Evolutionary conservation across 2,329 filamentous ascomycete genomes (phyloP), one percentile per base, ranked within the genome.

Genomic region (Allantophomopsis lycopodina): DNA sequence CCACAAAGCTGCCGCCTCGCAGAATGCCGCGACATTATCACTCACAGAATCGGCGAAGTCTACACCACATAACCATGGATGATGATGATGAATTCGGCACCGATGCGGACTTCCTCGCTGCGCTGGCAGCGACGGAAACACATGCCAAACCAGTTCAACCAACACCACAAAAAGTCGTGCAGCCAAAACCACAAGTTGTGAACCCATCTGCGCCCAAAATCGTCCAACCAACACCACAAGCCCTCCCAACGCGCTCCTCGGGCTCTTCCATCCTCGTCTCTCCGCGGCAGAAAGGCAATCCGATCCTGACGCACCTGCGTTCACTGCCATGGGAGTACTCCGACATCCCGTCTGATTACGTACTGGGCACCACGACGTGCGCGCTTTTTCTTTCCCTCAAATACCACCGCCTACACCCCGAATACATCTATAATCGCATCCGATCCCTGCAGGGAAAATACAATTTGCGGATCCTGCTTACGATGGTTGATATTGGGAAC

Each of bases 371-470:
- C 33, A 94, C 87, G 0, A 94, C 88, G 6, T 94, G 89, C 53
- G 88, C 85, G 1, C 69, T 98, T 5, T 98, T 96, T 56, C 66
- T 98, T 33, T 93, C 85, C 36, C 72, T 98, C 40, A 98, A 96
- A 60, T 98, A 98, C 60, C 91, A 98, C 60, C 85, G 89, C 20
- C 71, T 98, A 39, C 91, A 98, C 55, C 91, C 91, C 1, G 91
- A 98, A 61, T 98, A 98, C 65, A 86, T 98, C 52, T 96, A 96
- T 64, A 87, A 82, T 17, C 82, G 91, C 42, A 93, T 98, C 49
- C 80, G 83, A 39, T 76, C 79, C 37, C 67, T 98, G 4, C 83
- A 83, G 38, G 84, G 83, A 38, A 85, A 83, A 61, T 96, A 93
- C 63, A 81, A 79, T 48, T 71, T 98, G 15, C 83, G 91, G 36